Evolutionary conservation across 352 stramenopile genomes (phyloP).

Genomic region (Thraustotheca clavata): DNA sequence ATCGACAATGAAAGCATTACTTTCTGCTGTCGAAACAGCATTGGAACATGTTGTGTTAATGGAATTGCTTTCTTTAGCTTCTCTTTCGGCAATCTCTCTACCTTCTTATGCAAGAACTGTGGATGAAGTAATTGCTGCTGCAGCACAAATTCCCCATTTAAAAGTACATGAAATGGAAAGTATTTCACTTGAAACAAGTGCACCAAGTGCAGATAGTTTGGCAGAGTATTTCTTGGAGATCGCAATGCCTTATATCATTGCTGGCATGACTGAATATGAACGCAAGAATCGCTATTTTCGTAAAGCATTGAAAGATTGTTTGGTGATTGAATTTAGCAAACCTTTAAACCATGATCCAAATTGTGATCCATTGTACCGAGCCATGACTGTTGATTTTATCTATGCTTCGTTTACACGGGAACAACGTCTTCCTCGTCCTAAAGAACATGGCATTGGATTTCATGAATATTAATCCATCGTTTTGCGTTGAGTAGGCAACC

Average conservation of each 20-base stretch:
- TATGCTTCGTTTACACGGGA: background rate
- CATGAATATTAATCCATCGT: constrained; percentile 1
- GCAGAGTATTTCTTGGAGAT: background rate
- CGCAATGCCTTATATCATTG: background rate
- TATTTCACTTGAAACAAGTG: background rate
- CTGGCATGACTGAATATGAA: background rate
- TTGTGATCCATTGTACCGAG: background rate
- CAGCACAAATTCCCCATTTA: background rate
- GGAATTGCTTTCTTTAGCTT: background rate
- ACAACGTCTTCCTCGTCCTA: background rate
- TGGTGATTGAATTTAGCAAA: background rate
- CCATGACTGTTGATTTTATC: background rate
- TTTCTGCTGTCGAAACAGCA: background rate
- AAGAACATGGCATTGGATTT: background rate
- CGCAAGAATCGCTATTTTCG: background rate
- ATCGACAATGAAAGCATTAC: background rate
- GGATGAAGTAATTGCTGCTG: background rate
- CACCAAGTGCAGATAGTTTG: background rate
- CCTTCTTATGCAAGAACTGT: background rate
- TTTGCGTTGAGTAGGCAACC: constrained; percentile 81
- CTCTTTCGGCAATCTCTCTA: background rate
- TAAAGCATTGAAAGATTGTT: background rate
- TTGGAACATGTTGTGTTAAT: background rate
- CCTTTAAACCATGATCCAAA: background rate
- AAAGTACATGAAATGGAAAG: background rate